Evolutionary conservation across 768 basidiomycete species (phyloP).

Genomic region (Termitomyces sp.): DNA sequence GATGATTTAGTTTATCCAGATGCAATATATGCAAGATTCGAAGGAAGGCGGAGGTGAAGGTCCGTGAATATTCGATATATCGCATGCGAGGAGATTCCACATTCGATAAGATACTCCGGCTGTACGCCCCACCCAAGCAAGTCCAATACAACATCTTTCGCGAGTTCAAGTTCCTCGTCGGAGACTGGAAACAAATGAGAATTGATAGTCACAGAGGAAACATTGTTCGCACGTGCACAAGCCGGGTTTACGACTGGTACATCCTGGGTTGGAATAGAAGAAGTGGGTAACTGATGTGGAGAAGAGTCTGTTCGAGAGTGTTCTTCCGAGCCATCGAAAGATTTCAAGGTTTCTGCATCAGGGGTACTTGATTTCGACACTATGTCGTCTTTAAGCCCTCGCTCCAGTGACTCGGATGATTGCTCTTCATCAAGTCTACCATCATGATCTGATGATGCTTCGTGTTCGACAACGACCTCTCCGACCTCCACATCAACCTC

Average conservation of each 20-base stretch:
- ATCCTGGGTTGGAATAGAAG: neutral
- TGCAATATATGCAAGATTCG: conserved; percentile 21
- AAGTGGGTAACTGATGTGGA: neutral
- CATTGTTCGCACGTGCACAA: conserved; percentile 4
- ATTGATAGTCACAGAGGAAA: neutral
- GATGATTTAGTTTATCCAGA: neutral
- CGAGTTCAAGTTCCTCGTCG: conserved; percentile 36
- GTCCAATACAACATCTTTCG: conserved; percentile 49
- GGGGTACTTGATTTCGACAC: neutral
- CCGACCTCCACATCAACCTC: conserved; percentile 5
- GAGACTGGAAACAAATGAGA: conserved; percentile 30
- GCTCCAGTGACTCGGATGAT: neutral
- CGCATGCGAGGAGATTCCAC: conserved; percentile 36
- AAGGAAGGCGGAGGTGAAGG: conserved; percentile 29
- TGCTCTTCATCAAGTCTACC: neutral
- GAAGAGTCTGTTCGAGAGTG: neutral
- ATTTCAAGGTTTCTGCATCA: neutral
- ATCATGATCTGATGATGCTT: neutral
- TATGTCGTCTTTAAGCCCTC: neutral
- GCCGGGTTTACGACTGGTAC: neutral
- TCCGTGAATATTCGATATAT: conserved; percentile 42
- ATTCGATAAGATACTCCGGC: conserved; percentile 44
- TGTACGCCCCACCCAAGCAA: conserved; percentile 54
- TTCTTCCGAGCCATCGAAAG: neutral
- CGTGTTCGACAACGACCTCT: neutral